Evolutionary conservation across 495 filamentous ascomycete genomes (phyloP), one percentile per base, ranked within the genome.

Genomic region (Daldinia childiae): DNA sequence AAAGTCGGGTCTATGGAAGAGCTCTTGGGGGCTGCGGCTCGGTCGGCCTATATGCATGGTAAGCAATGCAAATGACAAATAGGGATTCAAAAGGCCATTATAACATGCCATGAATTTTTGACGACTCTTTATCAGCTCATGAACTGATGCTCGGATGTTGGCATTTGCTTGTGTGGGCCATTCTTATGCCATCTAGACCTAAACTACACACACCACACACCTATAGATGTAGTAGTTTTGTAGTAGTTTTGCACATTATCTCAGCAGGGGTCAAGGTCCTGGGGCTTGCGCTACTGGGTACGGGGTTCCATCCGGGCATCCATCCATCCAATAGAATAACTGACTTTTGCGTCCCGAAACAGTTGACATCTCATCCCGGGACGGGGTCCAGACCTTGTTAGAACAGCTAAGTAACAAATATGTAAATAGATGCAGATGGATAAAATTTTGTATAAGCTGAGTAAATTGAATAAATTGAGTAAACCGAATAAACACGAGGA

Each of bases 101-200:
- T 68, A 64, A 58, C 61, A 58, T 68, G 65, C 58, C 32, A 62
- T 24, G 24, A 48, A 11, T 36, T 39, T 29, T 52, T 58, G 58
- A 51, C 61, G 6, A 66, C 27, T 64, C 30, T 62, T 57, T 48
- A 30, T 62, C 36, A 17, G n/a, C 58, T 62, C n/a, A 66, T 73
- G 50, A 58, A 69, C 71, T 73, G 71, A 73, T 69, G 45, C 71
- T 73, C 71, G 71, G 64, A 73, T 45, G 71, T 54, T 73, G 41
- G n/a, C 14, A 15, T 38, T 15, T 58, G 51, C 21, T 26, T 17
- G 32, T 17, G 58, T 62, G 62, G 65, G 50, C 57, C 65, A 12
- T 62, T 41, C n/a, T 62, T 21, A 32, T n/a, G 27, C n/a, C 15
- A 34, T 64, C 67, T 64, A 58, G 68, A 57, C 38, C 39, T 17